Base-by-base conservation (phyloP, 176 grass and related monocot species). In the Cocos nucifera region DNA sequence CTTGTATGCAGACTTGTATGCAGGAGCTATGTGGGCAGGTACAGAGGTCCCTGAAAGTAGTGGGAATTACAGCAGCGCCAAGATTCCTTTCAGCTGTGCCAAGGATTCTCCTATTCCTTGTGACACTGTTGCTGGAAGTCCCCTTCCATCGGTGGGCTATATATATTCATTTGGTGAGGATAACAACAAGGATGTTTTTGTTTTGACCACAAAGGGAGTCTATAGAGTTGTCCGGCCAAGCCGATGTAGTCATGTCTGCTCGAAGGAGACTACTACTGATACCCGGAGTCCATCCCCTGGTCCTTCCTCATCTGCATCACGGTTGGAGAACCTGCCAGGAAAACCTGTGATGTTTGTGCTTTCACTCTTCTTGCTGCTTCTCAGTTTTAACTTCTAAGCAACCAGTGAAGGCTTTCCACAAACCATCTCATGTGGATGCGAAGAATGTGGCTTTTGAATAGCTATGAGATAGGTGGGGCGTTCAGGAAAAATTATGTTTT, bases 111-210 rank as follows among this genome's bases (percentile, higher is more conserved):
- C 87, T 3, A 91, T 97, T 52, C 48, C 81, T 0, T 97, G 92
- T 57, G 87, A 97, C 29, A 21, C 66, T 53, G 70, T 81, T 0
- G 78, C 75, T 2, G 79, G 76, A 5, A 97, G 84, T 70, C 19
- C 78, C 4, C 53, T 91, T n/a, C 93, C 93, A 39, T 88, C 84
- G 17, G 49, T 91, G 6, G 92, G 87, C 1, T 88, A 88, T 66
- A 83, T 91, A 56, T 82, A 82, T 62, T 88, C 92, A 5, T 97
- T 87, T 12, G 92, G 92, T 4, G 83, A 88, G 75, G 92, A 91
- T 65, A 97, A 80, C 57, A 85, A 25, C 58, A 88, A 77, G 77
- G 92, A 97, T 0, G 55, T 87, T 9, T 88, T 80, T 53, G 4
- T 96, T 6, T 20, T 96, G 68, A 15, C 83, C n/a, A 80, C 52